Evolutionary conservation across 306 rosid species (phyloP).

Genomic region (Macrotyloma uniflorum): DNA sequence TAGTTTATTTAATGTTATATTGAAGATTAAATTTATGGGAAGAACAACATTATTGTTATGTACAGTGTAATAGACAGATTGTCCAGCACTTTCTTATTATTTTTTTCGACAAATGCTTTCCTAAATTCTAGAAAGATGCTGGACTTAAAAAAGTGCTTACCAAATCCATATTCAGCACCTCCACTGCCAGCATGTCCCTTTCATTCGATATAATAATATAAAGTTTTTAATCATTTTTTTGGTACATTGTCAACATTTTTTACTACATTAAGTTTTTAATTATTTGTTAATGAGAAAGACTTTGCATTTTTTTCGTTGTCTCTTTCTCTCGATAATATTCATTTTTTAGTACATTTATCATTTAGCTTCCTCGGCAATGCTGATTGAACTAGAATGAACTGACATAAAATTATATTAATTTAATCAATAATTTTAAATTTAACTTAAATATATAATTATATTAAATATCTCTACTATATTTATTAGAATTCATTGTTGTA

Average conservation of each 20-base stretch:
- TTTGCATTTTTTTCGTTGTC: not conserved
- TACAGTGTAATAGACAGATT: not conserved
- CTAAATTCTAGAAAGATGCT: slow-evolving; percentile 1
- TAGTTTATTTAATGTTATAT: too few relatives aligned
- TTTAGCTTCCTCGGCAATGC: too few relatives aligned
- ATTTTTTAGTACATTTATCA: not conserved
- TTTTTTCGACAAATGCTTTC: not conserved
- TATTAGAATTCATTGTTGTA: too few relatives aligned
- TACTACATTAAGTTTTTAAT: not conserved
- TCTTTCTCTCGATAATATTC: not conserved
- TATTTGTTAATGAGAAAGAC: not conserved
- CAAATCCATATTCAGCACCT: slow-evolving; percentile 8
- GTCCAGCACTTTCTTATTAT: too few relatives aligned
- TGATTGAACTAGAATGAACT: too few relatives aligned
- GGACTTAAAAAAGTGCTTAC: slow-evolving; percentile 25
- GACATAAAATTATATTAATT: too few relatives aligned
- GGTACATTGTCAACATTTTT: too few relatives aligned
- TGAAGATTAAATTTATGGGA: too few relatives aligned
- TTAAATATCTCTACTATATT: too few relatives aligned
- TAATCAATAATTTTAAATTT: too few relatives aligned
- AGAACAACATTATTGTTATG: not conserved
- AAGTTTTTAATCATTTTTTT: too few relatives aligned
- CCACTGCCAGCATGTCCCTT: slow-evolving; percentile 11
- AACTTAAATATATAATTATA: too few relatives aligned
- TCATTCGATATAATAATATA: not conserved